Conservation (phyloP, 1,139 yeast species). For the Yamadazyma trypodendri region DNA sequence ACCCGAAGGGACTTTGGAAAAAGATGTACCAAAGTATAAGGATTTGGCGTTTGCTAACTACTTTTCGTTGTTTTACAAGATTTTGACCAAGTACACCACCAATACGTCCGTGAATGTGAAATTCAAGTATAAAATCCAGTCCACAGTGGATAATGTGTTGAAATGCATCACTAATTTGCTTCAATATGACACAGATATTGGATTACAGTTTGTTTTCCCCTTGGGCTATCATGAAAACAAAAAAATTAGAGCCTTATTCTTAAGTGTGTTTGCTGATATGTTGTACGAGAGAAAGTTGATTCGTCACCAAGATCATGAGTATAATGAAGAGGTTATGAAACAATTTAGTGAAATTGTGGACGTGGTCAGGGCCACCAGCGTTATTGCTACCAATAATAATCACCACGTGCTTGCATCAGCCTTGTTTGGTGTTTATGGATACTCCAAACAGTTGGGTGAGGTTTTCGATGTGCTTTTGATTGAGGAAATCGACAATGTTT, state of each 20-base stretch:
- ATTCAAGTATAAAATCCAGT: constrained; percentile 52
- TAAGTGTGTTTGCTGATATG: constrained; percentile 73
- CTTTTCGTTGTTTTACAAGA: constrained; percentile 68
- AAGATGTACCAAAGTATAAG: constrained; percentile 56
- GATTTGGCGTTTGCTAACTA: constrained; percentile 68
- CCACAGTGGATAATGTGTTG: constrained; percentile 65
- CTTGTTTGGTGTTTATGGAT: constrained; percentile 59
- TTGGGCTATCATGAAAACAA: constrained; percentile 72
- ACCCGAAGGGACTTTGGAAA: constrained; percentile 58
- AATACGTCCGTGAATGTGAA: constrained; percentile 22
- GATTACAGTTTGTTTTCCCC: constrained; percentile 73
- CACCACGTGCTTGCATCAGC: constrained; percentile 61
- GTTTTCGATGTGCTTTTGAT: constrained; percentile 57
- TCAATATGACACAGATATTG: constrained; percentile 73
- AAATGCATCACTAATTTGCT: constrained; percentile 66
- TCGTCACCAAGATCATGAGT: constrained; percentile 23
- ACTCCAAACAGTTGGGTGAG: constrained; percentile 51
- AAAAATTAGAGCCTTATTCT: constrained; percentile 66
- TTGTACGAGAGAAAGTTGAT: constrained; percentile 41
- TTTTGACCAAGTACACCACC: constrained; percentile 59
- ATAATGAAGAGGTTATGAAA: constrained; percentile 17
- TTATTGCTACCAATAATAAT: constrained; percentile 58
- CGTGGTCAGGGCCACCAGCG: constrained; percentile 55
- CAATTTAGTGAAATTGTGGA: constrained; percentile 25
- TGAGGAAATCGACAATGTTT: constrained; percentile 61